Evolutionary conservation across 495 filamentous ascomycete genomes (phyloP), one percentile per base, ranked within the genome.

Genomic region (Xylaria sp.): DNA sequence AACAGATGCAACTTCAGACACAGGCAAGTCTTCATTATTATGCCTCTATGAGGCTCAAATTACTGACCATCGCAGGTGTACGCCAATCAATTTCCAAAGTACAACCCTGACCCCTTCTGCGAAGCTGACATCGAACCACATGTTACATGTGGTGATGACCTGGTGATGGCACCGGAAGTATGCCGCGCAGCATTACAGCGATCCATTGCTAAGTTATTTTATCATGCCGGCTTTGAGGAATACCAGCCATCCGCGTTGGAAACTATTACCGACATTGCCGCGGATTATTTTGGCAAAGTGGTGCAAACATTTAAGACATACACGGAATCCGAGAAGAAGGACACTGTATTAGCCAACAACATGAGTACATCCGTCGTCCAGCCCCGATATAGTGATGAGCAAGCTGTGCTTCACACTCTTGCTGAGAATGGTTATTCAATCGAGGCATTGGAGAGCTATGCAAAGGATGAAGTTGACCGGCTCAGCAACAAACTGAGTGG

Each of bases 1-100:
- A 98, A 85, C 96, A 99, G 83, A 99, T 99, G 96, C 97, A 98
- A 79, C 85, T 97, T 40, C 97, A 99, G 77, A 92, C 94, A 57
- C 96, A 97, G 88, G 94, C 95, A 89, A 73, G 84, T 73, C 59
- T 65, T 44, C 41, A 43, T 55, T 12, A 2, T 62, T 26, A 69
- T 37, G 2, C 35, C 24, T 19, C 26, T 40, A 44, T 19, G 24
- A 53, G 26, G 37, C 15, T 33, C 64, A 15, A 68, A 19, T 67
- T 41, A 72, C 76, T 68, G 41, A 75, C 48, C 21, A 12, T 69
- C 35, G 61, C 74, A 97, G 93, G 94, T 97, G 85, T 99, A 98
- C 78, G 90, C 93, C 75, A 98, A 98, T 76, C 96, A 99, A 78
- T 98, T 99, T 73, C 93, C 94, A 73, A 98, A 98, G 81, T 97